Conservation (phyloP, 1,284 basidiomycete species). For the Leccinum angustisporum region DNA sequence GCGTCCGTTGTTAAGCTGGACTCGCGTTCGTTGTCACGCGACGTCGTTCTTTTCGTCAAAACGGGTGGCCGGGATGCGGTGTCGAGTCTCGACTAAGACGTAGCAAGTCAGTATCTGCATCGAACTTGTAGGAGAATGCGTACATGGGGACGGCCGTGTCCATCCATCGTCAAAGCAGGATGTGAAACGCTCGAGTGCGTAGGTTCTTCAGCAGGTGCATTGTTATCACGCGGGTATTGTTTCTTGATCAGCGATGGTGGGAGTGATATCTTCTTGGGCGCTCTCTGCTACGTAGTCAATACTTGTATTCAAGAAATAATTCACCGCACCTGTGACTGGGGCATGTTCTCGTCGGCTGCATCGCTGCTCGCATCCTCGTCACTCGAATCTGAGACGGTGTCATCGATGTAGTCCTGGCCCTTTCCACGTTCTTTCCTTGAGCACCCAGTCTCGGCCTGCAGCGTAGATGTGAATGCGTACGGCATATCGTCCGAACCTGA, state of each 20-base stretch:
- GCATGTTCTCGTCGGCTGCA: neutral
- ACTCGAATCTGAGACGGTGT: neutral
- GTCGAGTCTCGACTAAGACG: neutral
- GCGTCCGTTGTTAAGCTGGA: neutral
- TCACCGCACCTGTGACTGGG: neutral
- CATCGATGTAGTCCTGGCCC: neutral
- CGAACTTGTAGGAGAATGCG: neutral
- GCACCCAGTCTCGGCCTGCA: neutral
- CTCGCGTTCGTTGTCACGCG: neutral
- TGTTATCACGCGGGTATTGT: neutral
- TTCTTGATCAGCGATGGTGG: neutral
- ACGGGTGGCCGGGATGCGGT: neutral
- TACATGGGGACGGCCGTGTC: neutral
- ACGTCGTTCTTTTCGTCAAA: neutral
- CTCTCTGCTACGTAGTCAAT: neutral
- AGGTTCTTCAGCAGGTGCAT: neutral
- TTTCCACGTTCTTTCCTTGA: neutral
- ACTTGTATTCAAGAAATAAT: neutral
- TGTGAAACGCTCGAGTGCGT: neutral
- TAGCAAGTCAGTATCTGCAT: neutral
- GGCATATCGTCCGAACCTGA: neutral
- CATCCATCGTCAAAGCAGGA: neutral
- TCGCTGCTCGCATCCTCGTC: neutral
- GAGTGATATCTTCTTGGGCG: neutral
- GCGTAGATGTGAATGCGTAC: neutral